These are phyloP conservation scores for Nicotiana noctiflora DNA, from an alignment of 257 asterid species.

Conservation along the genomic window DNA sequence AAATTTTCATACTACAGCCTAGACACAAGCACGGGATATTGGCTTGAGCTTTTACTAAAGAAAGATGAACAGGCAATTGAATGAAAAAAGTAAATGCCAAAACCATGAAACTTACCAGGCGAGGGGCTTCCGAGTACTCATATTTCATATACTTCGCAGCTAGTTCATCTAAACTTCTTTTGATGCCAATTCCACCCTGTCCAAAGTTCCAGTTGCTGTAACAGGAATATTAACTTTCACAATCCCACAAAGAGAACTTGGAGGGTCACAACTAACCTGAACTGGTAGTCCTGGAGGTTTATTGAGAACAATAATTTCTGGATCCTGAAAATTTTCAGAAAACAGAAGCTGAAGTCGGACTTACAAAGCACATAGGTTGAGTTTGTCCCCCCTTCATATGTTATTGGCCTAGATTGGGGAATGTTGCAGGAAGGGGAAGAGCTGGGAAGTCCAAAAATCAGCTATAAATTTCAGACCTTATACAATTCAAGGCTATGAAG, in stretches of 20 bases:
- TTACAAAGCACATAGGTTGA: background rate
- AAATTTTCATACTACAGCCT: background rate
- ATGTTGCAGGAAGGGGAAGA: background rate
- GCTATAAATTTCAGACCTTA: conserved; percentile 33
- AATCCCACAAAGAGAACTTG: conserved; percentile 2
- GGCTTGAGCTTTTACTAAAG: background rate
- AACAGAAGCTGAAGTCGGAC: background rate
- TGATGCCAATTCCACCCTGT: conserved; percentile 91
- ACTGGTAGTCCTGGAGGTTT: conserved; percentile 96
- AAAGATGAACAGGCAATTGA: background rate
- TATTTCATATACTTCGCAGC: conserved; percentile 81
- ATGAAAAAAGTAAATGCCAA: background rate
- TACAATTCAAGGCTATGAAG: conserved; percentile 60
- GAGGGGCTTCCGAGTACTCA: conserved; percentile 65
- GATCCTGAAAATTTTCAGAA: conserved; percentile 41
- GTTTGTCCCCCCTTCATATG: background rate
- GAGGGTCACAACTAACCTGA: conserved; percentile 45
- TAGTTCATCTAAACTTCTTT: conserved; percentile 76
- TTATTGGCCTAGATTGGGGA: background rate
- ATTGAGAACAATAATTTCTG: conserved; percentile 64
- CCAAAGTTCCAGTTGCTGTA: conserved; percentile 8
- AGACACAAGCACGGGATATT: background rate
- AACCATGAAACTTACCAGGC: conserved; percentile 60
- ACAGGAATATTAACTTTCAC: conserved; percentile 4
- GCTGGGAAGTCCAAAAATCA: background rate